A percentile compares a stretch with the other conserved stretches of the same genome.
phyloP scores from a whole-genome alignment of 192 early-diverging fungal species.

The Phlyctochytrium bullatum region DNA sequence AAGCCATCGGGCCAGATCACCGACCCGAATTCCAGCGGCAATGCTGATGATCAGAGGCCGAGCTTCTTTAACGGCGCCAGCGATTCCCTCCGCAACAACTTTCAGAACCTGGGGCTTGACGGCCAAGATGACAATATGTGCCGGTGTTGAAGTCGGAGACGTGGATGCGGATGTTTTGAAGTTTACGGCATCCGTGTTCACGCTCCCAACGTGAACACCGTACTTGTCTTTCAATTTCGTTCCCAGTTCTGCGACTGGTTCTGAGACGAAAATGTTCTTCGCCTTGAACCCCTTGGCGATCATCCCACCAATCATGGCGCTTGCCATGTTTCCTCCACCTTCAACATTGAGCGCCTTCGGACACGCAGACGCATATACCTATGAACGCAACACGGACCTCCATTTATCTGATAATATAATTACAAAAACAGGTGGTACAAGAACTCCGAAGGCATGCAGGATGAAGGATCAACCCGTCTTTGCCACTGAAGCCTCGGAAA shows the following conservation, averaged over 20 bases:
- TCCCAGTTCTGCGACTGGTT: conserved; percentile 51
- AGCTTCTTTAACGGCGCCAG: conserved; percentile 54
- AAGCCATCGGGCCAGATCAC: conserved; percentile 77
- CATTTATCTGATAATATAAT: too few relatives aligned
- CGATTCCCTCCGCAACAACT: conserved; percentile 60
- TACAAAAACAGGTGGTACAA: too few relatives aligned
- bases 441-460: too few relatives aligned
- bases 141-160: conserved; percentile 22
- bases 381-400: too few relatives aligned
- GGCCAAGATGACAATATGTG: conserved; percentile 79
- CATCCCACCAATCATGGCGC: conserved; percentile 87
- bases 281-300: conserved; percentile 70
- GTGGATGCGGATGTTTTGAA: conserved; percentile 30
- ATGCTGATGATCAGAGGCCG: conserved; percentile 74
- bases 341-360: too few relatives aligned
- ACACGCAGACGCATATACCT: too few relatives aligned
- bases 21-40: conserved; percentile 79
- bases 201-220: conserved; percentile 53
- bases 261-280: conserved; percentile 72
- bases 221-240: conserved; percentile 3
- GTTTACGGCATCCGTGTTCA: conserved; percentile 59
- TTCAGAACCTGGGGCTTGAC: conserved; percentile 90
- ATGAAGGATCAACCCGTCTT: too few relatives aligned
- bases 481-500: too few relatives aligned
- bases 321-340: conserved; percentile 96